A percentile compares a stretch with the other conserved stretches of the same genome.
These are phyloP conservation scores for Rhodamnia rubescens DNA, from an alignment of 345 rosid species.

Conservation along the genomic window DNA sequence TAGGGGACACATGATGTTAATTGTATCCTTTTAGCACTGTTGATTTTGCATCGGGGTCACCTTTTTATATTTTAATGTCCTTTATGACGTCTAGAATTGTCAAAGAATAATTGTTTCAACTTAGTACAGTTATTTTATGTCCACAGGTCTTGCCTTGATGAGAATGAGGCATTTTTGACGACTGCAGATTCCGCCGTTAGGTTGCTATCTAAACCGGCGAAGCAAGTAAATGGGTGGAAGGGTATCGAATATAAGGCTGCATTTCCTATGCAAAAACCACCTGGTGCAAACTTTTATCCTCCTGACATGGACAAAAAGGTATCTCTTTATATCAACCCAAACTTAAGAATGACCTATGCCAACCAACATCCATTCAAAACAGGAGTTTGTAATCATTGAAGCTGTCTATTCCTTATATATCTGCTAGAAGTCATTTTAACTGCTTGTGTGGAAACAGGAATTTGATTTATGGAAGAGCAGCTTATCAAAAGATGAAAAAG, in stretches of 20 bases:
- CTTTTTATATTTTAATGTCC: not conserved
- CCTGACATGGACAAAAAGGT: constrained; percentile 96
- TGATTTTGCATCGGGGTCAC: not conserved
- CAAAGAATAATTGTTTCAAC: not conserved
- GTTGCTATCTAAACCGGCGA: constrained; percentile 62
- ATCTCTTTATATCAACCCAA: constrained; percentile 1
- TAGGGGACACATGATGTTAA: not conserved
- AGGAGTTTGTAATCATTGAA: not conserved
- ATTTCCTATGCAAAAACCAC: constrained; percentile 73
- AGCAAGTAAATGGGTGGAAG: constrained; percentile 67
- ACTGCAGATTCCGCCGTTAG: constrained; percentile 77
- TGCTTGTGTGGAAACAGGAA: constrained; percentile 36
- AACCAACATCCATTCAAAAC: not conserved
- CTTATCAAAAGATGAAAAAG: constrained; percentile 41
- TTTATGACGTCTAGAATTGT: not conserved
- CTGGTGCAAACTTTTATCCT: constrained; percentile 90
- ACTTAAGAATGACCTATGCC: not conserved
- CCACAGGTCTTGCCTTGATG: constrained; percentile 89
- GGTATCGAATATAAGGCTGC: constrained; percentile 81
- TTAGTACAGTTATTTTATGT: not conserved
- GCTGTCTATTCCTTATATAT: not conserved
- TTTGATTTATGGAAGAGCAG: constrained; percentile 55
- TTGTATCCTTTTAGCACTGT: not conserved
- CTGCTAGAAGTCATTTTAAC: constrained; percentile 4
- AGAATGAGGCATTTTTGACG: constrained; percentile 74